A percentile compares a stretch with the other conserved stretches of the same genome.
These are phyloP conservation scores for Crucibulum laeve DNA, from an alignment of 768 basidiomycete species.

Conservation along the genomic window DNA sequence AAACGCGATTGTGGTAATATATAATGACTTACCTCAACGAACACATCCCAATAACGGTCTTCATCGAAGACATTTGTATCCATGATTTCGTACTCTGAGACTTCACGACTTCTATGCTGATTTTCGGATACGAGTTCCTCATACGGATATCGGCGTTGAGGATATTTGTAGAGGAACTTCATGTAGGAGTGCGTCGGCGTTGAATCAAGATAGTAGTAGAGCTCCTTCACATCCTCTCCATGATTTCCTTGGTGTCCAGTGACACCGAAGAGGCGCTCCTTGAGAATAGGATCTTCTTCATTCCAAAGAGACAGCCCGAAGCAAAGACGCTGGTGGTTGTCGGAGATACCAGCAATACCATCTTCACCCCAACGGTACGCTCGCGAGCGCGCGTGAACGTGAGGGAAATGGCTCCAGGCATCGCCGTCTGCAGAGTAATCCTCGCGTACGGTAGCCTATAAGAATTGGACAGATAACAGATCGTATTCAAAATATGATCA, in stretches of 20 bases:
- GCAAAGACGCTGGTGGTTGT: constrained; percentile 94
- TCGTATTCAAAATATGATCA: constrained; percentile 1
- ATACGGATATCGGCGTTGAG: constrained; percentile 89
- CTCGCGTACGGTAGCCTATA: constrained; percentile 93
- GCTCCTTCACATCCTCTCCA: constrained; percentile 98
- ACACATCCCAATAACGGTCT: constrained; percentile 97
- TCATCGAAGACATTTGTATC: constrained; percentile 91
- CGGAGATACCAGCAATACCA: constrained; percentile 94
- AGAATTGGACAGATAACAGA: constrained; percentile 11
- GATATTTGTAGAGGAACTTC: constrained; percentile 99
- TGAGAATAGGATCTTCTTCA: constrained; percentile 88
- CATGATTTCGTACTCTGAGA: constrained; percentile 88
- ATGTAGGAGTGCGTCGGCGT: constrained; percentile 99
- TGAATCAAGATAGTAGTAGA: constrained; percentile 98
- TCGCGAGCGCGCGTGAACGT: constrained; percentile 88
- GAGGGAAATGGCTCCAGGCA: constrained; percentile 94
- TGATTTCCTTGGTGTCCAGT: constrained; percentile 98
- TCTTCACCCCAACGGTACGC: constrained; percentile 99
- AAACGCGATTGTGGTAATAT: neutral
- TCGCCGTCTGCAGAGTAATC: constrained; percentile 97
- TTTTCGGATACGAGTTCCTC: constrained; percentile 90
- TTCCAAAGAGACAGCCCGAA: constrained; percentile 94
- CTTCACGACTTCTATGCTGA: constrained; percentile 75
- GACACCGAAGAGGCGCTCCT: constrained; percentile 94
- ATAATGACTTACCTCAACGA: constrained; percentile 73